Conservation (phyloP, 371 early-diverging fungal species). For the Mortierella sp. region DNA sequence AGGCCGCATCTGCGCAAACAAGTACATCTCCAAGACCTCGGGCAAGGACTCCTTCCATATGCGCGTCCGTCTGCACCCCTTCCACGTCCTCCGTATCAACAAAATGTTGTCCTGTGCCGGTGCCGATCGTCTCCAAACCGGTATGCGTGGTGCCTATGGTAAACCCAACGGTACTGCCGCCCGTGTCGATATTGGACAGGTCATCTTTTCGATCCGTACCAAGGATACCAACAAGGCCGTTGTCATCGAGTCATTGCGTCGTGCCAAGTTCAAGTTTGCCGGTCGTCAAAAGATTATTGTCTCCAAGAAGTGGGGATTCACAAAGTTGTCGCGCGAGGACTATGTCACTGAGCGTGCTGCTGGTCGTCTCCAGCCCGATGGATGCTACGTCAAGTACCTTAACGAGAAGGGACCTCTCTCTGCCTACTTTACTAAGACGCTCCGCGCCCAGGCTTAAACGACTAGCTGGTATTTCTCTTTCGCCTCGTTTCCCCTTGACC, state of each 20-base stretch:
- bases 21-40: conserved; percentile 98
- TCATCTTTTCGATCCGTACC: conserved; percentile 98
- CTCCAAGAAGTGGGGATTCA: conserved; percentile 99
- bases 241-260: conserved; percentile 98
- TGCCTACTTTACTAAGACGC: conserved; percentile 67
- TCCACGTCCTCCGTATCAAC: conserved; percentile 99
- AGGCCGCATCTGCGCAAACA: conserved; percentile 99
- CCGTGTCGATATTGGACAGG: conserved; percentile 99
- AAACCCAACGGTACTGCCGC: conserved; percentile 99
- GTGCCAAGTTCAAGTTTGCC: conserved; percentile 99
- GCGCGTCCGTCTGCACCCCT: conserved; percentile 99
- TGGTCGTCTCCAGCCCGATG: conserved; percentile 92
- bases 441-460: conserved; percentile 25
- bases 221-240: conserved; percentile 95
- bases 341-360: conserved; percentile 85
- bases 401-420: conserved; percentile 89
- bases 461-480: neutral
- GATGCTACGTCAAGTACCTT: conserved; percentile 97
- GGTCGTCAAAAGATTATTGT: conserved; percentile 99
- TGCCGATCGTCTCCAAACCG: conserved; percentile 99
- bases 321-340: conserved; percentile 95
- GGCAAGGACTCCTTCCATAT: conserved; percentile 99
- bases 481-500: neutral
- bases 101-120: conserved; percentile 99
- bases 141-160: conserved; percentile 99